Conservation (phyloP, 345 rosid species). For the Populus nigra region DNA sequence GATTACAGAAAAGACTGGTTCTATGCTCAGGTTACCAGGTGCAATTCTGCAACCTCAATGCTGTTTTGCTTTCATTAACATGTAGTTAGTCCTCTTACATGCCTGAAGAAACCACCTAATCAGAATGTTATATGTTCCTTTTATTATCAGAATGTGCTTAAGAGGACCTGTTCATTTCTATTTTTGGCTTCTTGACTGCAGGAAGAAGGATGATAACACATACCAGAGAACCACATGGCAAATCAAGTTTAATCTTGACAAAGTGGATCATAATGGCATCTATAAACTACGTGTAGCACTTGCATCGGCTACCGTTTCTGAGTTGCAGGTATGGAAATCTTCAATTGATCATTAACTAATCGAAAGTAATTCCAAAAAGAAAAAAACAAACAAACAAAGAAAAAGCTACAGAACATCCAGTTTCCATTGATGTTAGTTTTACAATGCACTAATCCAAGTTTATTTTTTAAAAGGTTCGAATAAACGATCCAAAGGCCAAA, state of each 20-base stretch:
- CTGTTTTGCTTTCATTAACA: too few relatives aligned
- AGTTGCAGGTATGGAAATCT: constrained; percentile 14
- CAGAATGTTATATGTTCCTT: too few relatives aligned
- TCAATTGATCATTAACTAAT: too few relatives aligned
- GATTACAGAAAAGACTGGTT: constrained; percentile 25
- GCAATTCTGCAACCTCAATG: neutral
- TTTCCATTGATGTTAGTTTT: neutral
- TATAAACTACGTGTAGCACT: constrained; percentile 22
- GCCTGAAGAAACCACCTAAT: too few relatives aligned
- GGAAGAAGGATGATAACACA: constrained; percentile 14
- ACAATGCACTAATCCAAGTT: neutral
- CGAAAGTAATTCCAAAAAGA: too few relatives aligned
- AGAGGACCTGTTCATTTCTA: neutral
- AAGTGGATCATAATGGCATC: neutral
- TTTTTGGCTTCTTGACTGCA: neutral
- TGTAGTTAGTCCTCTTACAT: neutral
- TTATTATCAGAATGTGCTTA: too few relatives aligned
- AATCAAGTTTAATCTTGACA: constrained; percentile 10
- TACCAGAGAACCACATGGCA: constrained; percentile 25
- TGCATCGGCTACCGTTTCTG: constrained; percentile 21
- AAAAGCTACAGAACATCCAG: too few relatives aligned
- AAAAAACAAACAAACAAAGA: too few relatives aligned
- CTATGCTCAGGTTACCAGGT: constrained; percentile 28
- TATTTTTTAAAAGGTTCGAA: constrained; percentile 11
- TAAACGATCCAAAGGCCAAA: constrained; percentile 18